Conservation (phyloP, 1,284 basidiomycete genomes). For the Cronartium quercuum region DNA sequence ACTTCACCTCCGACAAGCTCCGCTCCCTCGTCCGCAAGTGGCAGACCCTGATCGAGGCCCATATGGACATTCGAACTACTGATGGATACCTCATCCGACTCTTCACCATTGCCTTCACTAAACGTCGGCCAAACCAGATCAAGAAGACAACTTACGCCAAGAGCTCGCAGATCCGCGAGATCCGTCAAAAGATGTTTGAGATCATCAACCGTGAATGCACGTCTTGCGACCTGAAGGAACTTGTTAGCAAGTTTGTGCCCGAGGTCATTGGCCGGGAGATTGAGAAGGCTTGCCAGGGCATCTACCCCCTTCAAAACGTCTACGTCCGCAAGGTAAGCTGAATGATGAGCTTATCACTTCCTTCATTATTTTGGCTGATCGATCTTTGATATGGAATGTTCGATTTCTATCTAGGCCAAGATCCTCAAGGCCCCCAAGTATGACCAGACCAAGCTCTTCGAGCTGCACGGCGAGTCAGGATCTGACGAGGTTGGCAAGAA, state of each 20-base stretch:
- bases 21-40: constrained; percentile 99
- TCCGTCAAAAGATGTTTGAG: constrained; percentile 99
- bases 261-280: constrained; percentile 99
- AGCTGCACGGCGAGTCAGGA: constrained; percentile 83
- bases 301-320: constrained; percentile 97
- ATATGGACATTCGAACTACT: constrained; percentile 97
- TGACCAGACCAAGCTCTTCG: constrained; percentile 87
- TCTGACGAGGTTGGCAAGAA: constrained; percentile 45
- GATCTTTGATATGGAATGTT: not conserved
- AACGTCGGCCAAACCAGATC: constrained; percentile 91
- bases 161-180: constrained; percentile 89
- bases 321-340: constrained; percentile 77
- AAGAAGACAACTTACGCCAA: constrained; percentile 99
- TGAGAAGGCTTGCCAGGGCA: constrained; percentile 92
- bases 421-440: constrained; percentile 97
- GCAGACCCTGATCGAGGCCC: constrained; percentile 98
- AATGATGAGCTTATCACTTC: not conserved
- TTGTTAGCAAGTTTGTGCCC: constrained; percentile 97
- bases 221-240: constrained; percentile 92
- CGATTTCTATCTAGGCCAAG: constrained; percentile 45
- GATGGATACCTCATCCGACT: constrained; percentile 99
- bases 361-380: not conserved
- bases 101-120: constrained; percentile 98
- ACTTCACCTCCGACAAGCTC: constrained; percentile 99
- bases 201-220: constrained; percentile 96